Evolutionary conservation across 2,329 filamentous ascomycete genomes (phyloP).

Genomic region (Xylaria sp.): DNA sequence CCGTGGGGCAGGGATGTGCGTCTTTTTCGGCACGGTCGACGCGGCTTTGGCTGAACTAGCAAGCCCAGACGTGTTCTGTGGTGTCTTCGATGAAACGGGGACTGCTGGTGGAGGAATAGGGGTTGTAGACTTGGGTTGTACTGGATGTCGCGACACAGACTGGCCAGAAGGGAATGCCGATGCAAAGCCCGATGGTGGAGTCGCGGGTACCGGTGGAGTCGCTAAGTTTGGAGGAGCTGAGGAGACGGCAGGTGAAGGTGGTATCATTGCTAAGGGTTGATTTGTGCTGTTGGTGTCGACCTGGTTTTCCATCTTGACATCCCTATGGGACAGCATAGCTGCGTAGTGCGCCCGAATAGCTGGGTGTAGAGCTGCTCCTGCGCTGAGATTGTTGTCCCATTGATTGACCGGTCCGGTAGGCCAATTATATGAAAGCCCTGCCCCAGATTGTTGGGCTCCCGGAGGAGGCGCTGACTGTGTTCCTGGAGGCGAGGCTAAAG

Average conservation of each 20-base stretch:
- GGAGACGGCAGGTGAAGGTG: constrained; percentile 12
- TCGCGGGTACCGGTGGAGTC: constrained; percentile 14
- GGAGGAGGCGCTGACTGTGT: constrained; percentile 27
- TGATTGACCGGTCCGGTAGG: constrained; percentile 23
- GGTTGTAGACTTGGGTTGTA: constrained; percentile 29
- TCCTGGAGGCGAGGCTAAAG: constrained; percentile 3
- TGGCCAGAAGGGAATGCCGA: constrained; percentile 23
- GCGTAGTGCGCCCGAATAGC: constrained; percentile 50
- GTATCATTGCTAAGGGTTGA: constrained; percentile 22
- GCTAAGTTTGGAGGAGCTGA: constrained; percentile 3
- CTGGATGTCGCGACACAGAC: constrained; percentile 11
- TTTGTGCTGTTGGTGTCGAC: constrained; percentile 10
- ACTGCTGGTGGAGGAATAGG: constrained; percentile 34
- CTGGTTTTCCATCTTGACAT: constrained; percentile 34
- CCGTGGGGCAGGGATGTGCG: constrained; percentile 48
- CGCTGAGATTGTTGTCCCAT: constrained; percentile 34
- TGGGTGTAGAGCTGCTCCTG: constrained; percentile 45
- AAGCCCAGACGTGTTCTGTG: constrained; percentile 17
- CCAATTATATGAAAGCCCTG: constrained; percentile 22
- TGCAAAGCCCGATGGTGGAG: constrained; percentile 8
- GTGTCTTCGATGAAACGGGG: constrained; percentile 9
- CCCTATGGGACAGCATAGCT: constrained; percentile 45
- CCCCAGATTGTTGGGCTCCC: constrained; percentile 14
- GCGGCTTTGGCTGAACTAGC: constrained; percentile 27
- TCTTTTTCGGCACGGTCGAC: constrained; percentile 40